Percentiles rank a stretch among this genome's conserved stretches.
Evolutionary conservation across 1,139 yeast genomes (phyloP).

Genomic region (Saccharomycopsis hybrid): DNA sequence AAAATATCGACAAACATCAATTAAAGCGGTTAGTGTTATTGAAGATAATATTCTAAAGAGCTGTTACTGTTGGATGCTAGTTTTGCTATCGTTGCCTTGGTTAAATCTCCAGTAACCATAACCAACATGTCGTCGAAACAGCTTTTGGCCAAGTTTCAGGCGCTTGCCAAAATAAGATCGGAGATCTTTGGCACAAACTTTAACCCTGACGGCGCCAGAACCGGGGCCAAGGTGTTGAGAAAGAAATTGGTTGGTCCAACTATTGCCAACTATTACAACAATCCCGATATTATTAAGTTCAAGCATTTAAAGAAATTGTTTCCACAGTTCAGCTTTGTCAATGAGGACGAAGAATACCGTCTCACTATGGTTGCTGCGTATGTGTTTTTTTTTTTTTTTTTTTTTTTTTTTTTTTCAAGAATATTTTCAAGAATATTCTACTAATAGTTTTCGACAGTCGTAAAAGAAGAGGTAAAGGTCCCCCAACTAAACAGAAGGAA

Average conservation of each 20-base stretch:
- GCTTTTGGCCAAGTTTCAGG: conserved; percentile 18
- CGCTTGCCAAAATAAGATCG: conserved; percentile 47
- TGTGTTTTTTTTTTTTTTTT: conserved; percentile 4
- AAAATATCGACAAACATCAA: too few species aligned
- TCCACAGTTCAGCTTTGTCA: conserved; percentile 55
- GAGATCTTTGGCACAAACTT: conserved; percentile 55
- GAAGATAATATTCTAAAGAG: too few species aligned
- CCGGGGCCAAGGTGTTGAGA: conserved; percentile 70
- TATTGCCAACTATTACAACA: conserved; percentile 69
- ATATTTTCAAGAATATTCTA: too few species aligned
- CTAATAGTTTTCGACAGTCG: conserved; percentile 31
- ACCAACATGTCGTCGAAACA: conserved; percentile 7
- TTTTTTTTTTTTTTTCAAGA: neutral
- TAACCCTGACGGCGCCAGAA: conserved; percentile 66
- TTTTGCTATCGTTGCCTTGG: too few species aligned
- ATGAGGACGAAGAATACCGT: conserved; percentile 70
- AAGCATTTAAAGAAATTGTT: conserved; percentile 51
- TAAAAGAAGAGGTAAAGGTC: conserved; percentile 88
- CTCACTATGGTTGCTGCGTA: conserved; percentile 51
- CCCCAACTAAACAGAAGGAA: conserved; percentile 71
- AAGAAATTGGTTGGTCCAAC: conserved; percentile 73
- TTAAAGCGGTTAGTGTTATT: too few species aligned
- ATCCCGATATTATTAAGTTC: conserved; percentile 61
- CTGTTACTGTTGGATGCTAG: too few species aligned
- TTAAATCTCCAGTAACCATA: too few species aligned